phyloP scores from a whole-genome alignment of 495 filamentous ascomycete species.

The Pyronema domesticum region DNA sequence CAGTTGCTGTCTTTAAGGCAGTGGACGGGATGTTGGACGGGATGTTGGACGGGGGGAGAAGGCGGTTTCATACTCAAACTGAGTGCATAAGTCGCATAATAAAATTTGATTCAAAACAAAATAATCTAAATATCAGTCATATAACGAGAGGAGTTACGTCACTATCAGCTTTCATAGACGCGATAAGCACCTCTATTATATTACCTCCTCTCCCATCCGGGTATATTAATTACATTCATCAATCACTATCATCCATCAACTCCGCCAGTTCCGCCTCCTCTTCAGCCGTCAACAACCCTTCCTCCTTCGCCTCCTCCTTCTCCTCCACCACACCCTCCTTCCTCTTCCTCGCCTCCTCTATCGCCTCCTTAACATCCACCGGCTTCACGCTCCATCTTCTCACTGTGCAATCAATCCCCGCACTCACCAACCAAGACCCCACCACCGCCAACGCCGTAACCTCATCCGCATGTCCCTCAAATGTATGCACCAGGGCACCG shows the following conservation, averaged over 20 bases:
- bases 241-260: conserved; percentile 61
- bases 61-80: too few relatives aligned
- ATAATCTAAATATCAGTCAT: too few relatives aligned
- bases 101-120: too few relatives aligned
- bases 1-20: too few relatives aligned
- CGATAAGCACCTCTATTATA: too few relatives aligned
- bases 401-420: conserved; percentile 74
- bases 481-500: conserved; percentile 57
- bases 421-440: conserved; percentile 48
- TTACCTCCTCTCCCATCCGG: too few relatives aligned
- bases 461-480: conserved; percentile 81
- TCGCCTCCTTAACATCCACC: conserved; percentile 42
- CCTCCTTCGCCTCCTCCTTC: conserved; percentile 25
- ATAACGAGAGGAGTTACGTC: too few relatives aligned
- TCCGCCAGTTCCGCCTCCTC: conserved; percentile 78
- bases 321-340: conserved; percentile 28
- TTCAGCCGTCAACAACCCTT: conserved; percentile 48
- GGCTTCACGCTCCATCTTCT: conserved; percentile 59
- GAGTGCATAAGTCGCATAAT: too few relatives aligned
- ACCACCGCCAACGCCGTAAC: conserved; percentile 62
- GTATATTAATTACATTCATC: neutral
- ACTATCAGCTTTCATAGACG: too few relatives aligned
- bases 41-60: too few relatives aligned
- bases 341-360: conserved; percentile 33
- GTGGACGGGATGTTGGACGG: too few relatives aligned